phyloP scores from a whole-genome alignment of 169 alveolate species.

The Babesia ovis region DNA sequence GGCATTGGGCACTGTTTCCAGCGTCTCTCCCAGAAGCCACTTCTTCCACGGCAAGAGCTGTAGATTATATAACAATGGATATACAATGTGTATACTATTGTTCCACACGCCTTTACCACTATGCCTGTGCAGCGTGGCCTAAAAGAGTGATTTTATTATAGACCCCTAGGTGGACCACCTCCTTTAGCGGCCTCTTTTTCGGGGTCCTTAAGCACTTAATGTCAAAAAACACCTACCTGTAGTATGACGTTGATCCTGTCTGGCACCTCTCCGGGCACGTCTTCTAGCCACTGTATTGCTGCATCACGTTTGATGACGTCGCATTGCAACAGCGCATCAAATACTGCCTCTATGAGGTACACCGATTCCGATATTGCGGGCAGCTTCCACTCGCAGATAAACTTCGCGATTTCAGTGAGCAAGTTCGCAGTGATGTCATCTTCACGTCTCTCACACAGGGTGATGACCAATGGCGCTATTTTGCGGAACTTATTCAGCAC shows the following conservation, averaged over 20 bases:
- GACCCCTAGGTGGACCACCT: constrained; percentile 36
- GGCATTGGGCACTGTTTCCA: background rate
- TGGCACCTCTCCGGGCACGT: constrained; percentile 51
- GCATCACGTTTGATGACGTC: constrained; percentile 23
- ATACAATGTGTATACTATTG: background rate
- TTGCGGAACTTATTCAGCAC: constrained; percentile 20
- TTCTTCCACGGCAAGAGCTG: constrained; percentile 65
- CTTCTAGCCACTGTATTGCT: constrained; percentile 58
- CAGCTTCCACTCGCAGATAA: constrained; percentile 49
- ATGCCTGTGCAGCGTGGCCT: constrained; percentile 31
- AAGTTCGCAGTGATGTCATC: constrained; percentile 14
- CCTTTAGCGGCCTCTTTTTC: constrained; percentile 27
- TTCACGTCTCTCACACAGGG: constrained; percentile 29
- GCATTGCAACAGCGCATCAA: constrained; percentile 51
- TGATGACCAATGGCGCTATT: constrained; percentile 30
- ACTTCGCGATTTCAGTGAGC: constrained; percentile 60
- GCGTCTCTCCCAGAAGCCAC: constrained; percentile 62
- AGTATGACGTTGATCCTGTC: constrained; percentile 54
- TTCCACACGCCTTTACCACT: constrained; percentile 47
- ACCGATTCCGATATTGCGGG: constrained; percentile 56
- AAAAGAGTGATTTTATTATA: constrained; percentile 21
- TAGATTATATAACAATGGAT: constrained; percentile 1
- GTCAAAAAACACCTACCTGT: constrained; percentile 36
- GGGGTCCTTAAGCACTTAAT: constrained; percentile 8
- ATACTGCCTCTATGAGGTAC: constrained; percentile 65